Base-by-base conservation (phyloP, 1,284 basidiomycete species). In the Mixia osmundae region DNA sequence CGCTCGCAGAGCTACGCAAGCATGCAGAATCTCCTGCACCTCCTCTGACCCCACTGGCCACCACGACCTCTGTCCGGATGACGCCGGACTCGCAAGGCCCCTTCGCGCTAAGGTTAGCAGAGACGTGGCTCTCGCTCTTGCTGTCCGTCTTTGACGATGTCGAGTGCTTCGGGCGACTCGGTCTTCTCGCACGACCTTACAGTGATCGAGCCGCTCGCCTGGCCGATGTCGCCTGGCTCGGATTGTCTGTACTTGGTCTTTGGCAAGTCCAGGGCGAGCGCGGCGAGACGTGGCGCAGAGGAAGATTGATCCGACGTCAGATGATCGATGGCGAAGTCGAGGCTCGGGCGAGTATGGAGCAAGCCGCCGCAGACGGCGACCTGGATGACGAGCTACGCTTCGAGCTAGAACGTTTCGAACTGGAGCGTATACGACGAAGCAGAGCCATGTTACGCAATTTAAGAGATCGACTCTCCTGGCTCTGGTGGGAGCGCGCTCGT, bases 401-500 rank as follows among this genome's bases (percentile, higher is more conserved):
- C 6, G 27, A 29, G 6, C 6, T 29, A 6, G 27, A 11, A 8
- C 18, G 12, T 5, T n/a, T n/a, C 24, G 23, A 25, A 9, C 19
- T 34, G 33, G 24, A 9, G 22, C 22, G 9, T 24, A 25, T 9
- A 25, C 9, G 10, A 10, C 7, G 9, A 16, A 34, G 11, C 12
- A 18, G 22, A 34, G 20, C 6, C 15, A n/a, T n/a, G n/a, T n/a
- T 40, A 18, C 28, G 39, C 10, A 35, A 40, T 23, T 25, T 40
- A 3, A 30, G 39, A 36, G 39, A 35, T 22, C 18, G 39, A 9
- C 20, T 40, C 26, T 32, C 35, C 4, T 40, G 35, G 38, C 15
- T 39, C 11, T 43, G 41, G 41, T 43, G 41, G 41, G 35, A 39
- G 20, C 29, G 41, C n/a, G 21, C 37, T 14, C 29, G 35, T 5